Evolutionary conservation across 106 monocot genomes (phyloP), one percentile per base, ranked within the genome.

Genomic region (Dendrobium nobile): DNA sequence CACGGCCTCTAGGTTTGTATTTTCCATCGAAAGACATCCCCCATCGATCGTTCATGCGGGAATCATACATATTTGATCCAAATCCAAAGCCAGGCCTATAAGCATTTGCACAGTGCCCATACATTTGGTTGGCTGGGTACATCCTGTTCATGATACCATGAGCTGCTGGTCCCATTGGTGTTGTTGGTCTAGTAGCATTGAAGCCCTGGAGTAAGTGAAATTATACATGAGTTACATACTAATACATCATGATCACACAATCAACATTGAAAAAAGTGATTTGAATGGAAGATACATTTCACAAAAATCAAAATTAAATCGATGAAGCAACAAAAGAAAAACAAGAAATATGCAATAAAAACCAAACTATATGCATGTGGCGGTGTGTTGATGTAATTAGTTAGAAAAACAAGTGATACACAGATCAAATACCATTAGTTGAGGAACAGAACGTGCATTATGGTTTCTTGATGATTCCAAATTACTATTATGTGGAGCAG

Each of bases 91-190:
- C 84, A 79, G 58, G 47, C 80, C 81, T 82, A 16, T 82, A 77
- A 20, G 75, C 72, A 77, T 80, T 85, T 9, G 82, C 82, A 84
- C 40, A 85, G 45, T 87, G 85, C 0, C 85, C 85, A 79, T 92
- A 98, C 77, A 89, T 82, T 77, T 79, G 82, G 75, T 75, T 91
- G 77, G 85, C 86, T 3, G 89, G 82, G 54, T 91, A 91, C 78
- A 98, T 81, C 58, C 78, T 59, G 45, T 78, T 90, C 51, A 88
- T 83, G 33, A 73, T 55, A 22, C 90, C 84, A 80, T 75, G 79
- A 67, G 67, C 73, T 17, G 47, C 59, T 18, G 84, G 76, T 10
- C 82, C 86, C 84, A 87, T 79, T 7, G 73, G 82, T 64, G 82
- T 59, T 33, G 82, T 67, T 51, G 86, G 83, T 58, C 83, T 86